These are phyloP conservation scores for Cutaneotrichosporon spelunceum DNA, from an alignment of 1,284 basidiomycete genomes.

Conservation along the genomic window DNA sequence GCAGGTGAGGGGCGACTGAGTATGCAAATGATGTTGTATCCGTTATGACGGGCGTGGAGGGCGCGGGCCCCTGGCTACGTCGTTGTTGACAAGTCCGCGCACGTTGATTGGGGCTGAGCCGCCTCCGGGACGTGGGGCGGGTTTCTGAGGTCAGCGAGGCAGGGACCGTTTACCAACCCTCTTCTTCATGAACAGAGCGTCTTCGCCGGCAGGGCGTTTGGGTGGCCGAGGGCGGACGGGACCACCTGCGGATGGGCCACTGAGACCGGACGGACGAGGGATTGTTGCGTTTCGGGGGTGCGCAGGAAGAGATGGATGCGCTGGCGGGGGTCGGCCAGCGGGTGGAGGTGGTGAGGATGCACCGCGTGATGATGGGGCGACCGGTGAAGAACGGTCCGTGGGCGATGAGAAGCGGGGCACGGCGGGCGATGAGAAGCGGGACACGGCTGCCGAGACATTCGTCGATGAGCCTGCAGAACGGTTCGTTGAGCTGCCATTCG, in stretches of 20 bases:
- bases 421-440: not conserved
- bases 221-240: conserved; percentile 21
- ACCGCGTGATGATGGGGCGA: not conserved
- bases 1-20: not conserved
- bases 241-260: not conserved
- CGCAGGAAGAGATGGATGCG: not conserved
- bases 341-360: not conserved
- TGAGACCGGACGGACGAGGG: not conserved
- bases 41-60: not conserved
- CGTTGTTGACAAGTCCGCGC: conserved; percentile 24
- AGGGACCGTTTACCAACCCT: conserved; percentile 34
- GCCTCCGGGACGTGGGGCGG: conserved; percentile 6
- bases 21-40: not conserved
- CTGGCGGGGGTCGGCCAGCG: not conserved
- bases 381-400: conserved; percentile 1
- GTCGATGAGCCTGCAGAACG: not conserved
- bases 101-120: conserved; percentile 17
- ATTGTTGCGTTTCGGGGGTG: not conserved
- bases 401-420: not conserved
- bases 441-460: not conserved
- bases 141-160: conserved; percentile 18
- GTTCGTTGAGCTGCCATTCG: conserved; percentile 1
- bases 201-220: conserved; percentile 28
- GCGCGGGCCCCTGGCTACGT: conserved; percentile 13
- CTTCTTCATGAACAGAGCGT: conserved; percentile 49